Evolutionary conservation across 1,284 basidiomycete genomes (phyloP).

Genomic region (Cryptococcus deneoformans): DNA sequence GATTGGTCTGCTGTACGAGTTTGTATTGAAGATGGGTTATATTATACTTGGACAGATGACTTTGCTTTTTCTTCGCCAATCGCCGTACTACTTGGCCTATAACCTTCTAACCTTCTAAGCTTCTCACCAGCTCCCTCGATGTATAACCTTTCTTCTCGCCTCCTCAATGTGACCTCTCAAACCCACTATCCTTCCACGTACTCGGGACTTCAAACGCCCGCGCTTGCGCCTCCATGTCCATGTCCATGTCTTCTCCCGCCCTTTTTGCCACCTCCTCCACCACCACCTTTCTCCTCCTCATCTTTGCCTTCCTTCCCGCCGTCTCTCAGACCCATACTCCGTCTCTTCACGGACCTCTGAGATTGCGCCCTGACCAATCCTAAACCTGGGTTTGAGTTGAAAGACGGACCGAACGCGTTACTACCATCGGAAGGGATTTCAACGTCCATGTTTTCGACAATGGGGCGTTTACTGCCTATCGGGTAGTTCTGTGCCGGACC

Average conservation of each 20-base stretch:
- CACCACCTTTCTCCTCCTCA: conserved; percentile 1
- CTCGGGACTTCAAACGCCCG: not conserved
- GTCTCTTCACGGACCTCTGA: conserved; percentile 19
- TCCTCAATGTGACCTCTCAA: too few species aligned
- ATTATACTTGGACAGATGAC: too few species aligned
- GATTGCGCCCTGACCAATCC: conserved; percentile 1
- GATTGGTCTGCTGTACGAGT: too few species aligned
- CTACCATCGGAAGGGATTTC: conserved; percentile 8
- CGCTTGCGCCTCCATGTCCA: conserved; percentile 1
- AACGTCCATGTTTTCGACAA: conserved; percentile 18
- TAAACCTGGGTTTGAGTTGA: not conserved
- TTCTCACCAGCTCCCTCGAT: too few species aligned
- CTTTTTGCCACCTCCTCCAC: conserved; percentile 10
- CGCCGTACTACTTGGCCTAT: too few species aligned
- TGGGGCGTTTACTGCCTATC: conserved; percentile 17
- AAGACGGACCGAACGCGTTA: not conserved
- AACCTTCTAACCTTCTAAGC: too few species aligned
- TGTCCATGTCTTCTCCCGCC: conserved; percentile 16
- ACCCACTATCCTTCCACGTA: not conserved
- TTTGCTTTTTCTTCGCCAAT: too few species aligned
- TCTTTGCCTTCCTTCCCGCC: conserved; percentile 5
- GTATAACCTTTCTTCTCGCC: too few species aligned
- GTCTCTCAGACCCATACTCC: conserved; percentile 16
- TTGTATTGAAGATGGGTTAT: too few species aligned
- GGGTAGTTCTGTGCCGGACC: conserved; percentile 14